Evolutionary conservation across 2,329 filamentous ascomycete species (phyloP).

Genomic region (Penicillium psychrosexuale): DNA sequence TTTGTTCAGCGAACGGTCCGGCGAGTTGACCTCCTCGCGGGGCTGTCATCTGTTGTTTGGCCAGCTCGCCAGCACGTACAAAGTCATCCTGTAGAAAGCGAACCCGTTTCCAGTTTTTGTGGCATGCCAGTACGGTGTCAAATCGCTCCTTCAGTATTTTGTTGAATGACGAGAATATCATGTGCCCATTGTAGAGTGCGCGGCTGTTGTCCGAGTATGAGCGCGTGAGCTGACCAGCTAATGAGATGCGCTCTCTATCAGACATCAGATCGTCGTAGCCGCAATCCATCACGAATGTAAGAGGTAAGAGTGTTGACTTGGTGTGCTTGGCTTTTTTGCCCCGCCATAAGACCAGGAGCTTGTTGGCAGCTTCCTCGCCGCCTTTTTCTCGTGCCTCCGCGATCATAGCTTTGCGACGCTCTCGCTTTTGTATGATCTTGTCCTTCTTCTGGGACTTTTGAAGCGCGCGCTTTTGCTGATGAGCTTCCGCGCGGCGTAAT

Average conservation of each 20-base stretch:
- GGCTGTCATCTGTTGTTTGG: conserved; percentile 65
- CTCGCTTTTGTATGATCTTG: conserved; percentile 53
- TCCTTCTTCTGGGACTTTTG: conserved; percentile 59
- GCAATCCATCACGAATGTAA: conserved; percentile 85
- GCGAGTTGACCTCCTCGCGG: conserved; percentile 56
- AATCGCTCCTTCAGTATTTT: conserved; percentile 73
- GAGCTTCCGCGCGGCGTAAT: conserved; percentile 65
- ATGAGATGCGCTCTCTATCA: conserved; percentile 77
- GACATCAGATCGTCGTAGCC: conserved; percentile 88
- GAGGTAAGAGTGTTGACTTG: conserved; percentile 60
- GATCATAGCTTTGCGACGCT: conserved; percentile 45
- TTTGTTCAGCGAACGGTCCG: conserved; percentile 54
- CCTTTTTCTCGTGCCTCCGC: conserved; percentile 33
- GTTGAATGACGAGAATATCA: conserved; percentile 75
- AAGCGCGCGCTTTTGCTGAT: conserved; percentile 67
- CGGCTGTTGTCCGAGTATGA: conserved; percentile 84
- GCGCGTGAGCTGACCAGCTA: conserved; percentile 78
- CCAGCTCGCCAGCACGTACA: conserved; percentile 61
- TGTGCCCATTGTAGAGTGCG: conserved; percentile 63
- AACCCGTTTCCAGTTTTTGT: conserved; percentile 76
- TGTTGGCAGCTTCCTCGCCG: conserved; percentile 25
- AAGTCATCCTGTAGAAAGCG: conserved; percentile 73
- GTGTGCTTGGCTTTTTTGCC: conserved; percentile 25
- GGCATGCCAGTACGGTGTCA: conserved; percentile 70
- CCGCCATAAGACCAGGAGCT: conserved; percentile 27